phyloP scores from a whole-genome alignment of 2,329 filamentous ascomycete genomes.

The Paraphaeosphaeria minitans region DNA sequence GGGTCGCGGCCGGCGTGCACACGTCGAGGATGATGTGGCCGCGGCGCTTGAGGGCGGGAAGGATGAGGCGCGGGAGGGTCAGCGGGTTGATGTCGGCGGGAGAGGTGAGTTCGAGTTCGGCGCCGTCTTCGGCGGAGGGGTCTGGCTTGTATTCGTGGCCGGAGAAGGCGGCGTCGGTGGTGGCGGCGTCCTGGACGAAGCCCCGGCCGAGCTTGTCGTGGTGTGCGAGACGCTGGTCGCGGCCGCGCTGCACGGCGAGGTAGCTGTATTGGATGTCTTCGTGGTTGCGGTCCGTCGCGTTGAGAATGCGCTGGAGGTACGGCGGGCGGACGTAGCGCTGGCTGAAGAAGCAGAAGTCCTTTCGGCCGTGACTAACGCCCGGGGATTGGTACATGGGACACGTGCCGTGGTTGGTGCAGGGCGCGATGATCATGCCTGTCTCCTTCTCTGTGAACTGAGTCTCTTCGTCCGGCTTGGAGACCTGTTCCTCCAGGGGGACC shows the following conservation, averaged over 20 bases:
- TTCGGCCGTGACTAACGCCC: conserved; percentile 73
- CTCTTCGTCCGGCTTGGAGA: conserved; percentile 45
- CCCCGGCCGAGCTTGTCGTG: conserved; percentile 40
- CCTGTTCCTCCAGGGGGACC: conserved; percentile 43
- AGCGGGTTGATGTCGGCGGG: conserved; percentile 56
- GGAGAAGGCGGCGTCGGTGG: conserved; percentile 69
- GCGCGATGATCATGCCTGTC: conserved; percentile 65
- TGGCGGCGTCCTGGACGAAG: conserved; percentile 58
- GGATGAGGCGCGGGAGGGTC: conserved; percentile 76
- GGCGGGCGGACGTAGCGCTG: conserved; percentile 85
- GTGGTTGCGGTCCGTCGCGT: conserved; percentile 73
- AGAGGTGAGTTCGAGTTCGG: conserved; percentile 35
- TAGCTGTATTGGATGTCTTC: conserved; percentile 94
- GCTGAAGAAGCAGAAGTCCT: conserved; percentile 88
- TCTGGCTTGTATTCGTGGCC: conserved; percentile 62
- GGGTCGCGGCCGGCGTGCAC: conserved; percentile 81
- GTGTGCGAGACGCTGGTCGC: conserved; percentile 56
- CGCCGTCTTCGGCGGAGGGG: conserved; percentile 10
- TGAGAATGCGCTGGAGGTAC: conserved; percentile 79
- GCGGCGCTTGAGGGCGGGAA: conserved; percentile 82
- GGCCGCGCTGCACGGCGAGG: conserved; percentile 79
- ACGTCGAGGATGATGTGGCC: conserved; percentile 90
- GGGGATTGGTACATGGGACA: conserved; percentile 87
- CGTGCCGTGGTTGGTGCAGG: conserved; percentile 83
- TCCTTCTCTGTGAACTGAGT: conserved; percentile 54